Evolutionary conservation across 441 rosid genomes (phyloP), one percentile per base, ranked within the genome.

Genomic region (California macrophylla): DNA sequence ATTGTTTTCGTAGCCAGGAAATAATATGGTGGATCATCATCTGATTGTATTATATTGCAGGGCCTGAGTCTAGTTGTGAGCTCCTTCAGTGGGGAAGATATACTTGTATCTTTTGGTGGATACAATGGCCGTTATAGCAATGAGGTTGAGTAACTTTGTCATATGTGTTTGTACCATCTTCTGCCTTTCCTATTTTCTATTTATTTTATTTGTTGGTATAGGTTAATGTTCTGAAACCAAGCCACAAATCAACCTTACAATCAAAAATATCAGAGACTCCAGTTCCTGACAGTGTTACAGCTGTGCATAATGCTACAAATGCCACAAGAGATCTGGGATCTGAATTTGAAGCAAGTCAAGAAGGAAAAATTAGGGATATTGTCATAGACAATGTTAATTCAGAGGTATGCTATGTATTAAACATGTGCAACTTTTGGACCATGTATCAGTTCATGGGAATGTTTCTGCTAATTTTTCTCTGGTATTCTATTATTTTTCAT

Each of bases 221-320:
- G 98, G 87, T 95, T 64, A 79, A 89, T 78, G 91, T 92, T 79
- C 96, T 95, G 69, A 92, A 90, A 80, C 99, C 98, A 71, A 90
- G 98, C 85, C 92, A 90, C 81, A 92, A 89, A 82, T 85, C 97
- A 13, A 86, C 97, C 76, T 75, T 90, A 80, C 96, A 84, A 81
- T 70, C 93, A 58, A 89, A 89, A 70, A 83, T 80, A 25, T 63
- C 75, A 42, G 88, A 81, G 77, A 70, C 80, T 66, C 79, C 88
- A 70, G 78, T 85, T 70, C 91, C 95, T 64, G 96, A 82, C 71
- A 86, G 93, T 81, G 88, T 85, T 80, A 86, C 96, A 72, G 96
- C 93, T 45, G 79, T 78, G 54, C 90, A 80, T 71, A 85, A 85
- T 68, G 85, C 81, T 6, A 86, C 96, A 63, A 87, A 86, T 63